Percentiles rank a stretch among this genome's conserved stretches.
Evolutionary conservation across 2,329 filamentous ascomycete genomes (phyloP).

Genomic region (Pseudogymnoascus sp.): DNA sequence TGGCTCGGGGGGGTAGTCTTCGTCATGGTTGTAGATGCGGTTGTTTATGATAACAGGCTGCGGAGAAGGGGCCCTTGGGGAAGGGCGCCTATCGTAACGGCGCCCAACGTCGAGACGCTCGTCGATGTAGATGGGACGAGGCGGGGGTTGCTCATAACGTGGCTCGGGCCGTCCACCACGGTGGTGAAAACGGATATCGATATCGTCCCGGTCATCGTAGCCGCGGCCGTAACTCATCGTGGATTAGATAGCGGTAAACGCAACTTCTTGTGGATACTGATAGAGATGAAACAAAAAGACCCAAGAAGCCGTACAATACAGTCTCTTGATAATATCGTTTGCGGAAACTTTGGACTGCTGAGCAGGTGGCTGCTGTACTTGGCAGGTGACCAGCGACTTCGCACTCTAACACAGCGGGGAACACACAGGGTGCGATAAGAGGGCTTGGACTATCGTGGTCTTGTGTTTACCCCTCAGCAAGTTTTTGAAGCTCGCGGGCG

Average conservation of each 20-base stretch:
- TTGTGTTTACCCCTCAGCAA: constrained; percentile 4
- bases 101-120: constrained; percentile 32
- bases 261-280: background rate
- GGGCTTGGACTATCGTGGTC: background rate
- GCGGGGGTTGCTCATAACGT: constrained; percentile 12
- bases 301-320: background rate
- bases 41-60: constrained; percentile 52
- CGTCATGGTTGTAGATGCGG: constrained; percentile 42
- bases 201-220: constrained; percentile 48
- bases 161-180: constrained; percentile 22
- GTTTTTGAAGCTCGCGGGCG: constrained; percentile 3
- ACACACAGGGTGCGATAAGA: background rate
- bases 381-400: constrained; percentile 2
- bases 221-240: constrained; percentile 26
- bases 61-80: constrained; percentile 17
- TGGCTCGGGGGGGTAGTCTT: constrained; percentile 11
- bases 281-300: background rate
- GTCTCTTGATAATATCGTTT: background rate
- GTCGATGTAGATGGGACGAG: constrained; percentile 35
- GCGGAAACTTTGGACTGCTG: background rate
- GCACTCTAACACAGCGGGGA: background rate
- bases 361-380: background rate
- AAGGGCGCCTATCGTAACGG: constrained; percentile 14
- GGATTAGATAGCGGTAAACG: constrained; percentile 1
- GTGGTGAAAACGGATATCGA: constrained; percentile 43